Conservation (phyloP, 2,329 filamentous ascomycete genomes). For the Cadophora gregata region DNA sequence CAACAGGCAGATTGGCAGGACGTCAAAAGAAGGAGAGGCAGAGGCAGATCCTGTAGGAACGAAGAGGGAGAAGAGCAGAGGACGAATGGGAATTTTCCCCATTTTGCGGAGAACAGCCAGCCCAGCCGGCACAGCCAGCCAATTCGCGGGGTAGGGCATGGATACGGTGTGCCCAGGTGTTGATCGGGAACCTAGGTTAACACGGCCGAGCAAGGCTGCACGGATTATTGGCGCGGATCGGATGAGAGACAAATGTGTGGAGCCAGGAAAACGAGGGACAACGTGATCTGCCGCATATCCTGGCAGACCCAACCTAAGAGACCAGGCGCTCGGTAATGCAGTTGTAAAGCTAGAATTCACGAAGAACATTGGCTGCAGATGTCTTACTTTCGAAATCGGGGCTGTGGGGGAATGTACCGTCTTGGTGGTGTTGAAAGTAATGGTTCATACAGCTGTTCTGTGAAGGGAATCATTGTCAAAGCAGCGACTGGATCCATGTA, state of each 20-base stretch:
- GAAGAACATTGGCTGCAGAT: conserved; percentile 17
- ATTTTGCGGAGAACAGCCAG: conserved; percentile 10
- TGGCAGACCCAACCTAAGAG: background rate
- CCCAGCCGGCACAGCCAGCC: background rate
- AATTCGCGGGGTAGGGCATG: conserved; percentile 12
- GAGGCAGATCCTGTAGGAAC: too few species aligned
- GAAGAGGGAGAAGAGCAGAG: background rate
- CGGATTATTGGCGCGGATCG: background rate
- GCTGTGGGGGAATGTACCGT: background rate
- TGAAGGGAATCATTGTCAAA: background rate
- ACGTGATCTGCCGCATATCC: background rate
- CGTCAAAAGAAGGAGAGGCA: background rate
- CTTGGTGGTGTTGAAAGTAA: background rate
- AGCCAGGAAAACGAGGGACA: background rate
- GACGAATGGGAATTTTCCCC: conserved; percentile 13
- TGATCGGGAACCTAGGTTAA: too few species aligned
- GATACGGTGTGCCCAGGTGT: too few species aligned
- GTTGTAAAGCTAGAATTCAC: background rate
- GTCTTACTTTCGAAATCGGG: background rate
- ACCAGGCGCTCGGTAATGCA: background rate
- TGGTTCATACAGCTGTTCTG: background rate
- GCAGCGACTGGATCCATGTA: background rate
- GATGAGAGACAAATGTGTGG: background rate
- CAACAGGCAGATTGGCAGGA: background rate
- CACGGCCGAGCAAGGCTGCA: too few species aligned